A percentile compares a stretch with the other conserved stretches of the same genome.
These are phyloP conservation scores for Yamadazyma sp. DNA, from an alignment of 805 yeast genomes.

Conservation along the genomic window DNA sequence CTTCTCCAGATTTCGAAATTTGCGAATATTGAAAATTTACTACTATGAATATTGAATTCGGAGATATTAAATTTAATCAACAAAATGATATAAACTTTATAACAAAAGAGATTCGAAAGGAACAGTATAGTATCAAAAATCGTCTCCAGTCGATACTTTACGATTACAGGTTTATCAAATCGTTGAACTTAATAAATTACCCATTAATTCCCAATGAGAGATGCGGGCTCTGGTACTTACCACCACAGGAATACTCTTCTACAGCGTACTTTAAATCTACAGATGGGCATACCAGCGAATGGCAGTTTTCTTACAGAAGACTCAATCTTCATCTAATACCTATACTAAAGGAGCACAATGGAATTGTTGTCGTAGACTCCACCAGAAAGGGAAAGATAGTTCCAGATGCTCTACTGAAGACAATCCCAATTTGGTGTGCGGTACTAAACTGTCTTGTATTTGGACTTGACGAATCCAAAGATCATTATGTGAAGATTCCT, in stretches of 20 bases:
- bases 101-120: constrained; percentile 48
- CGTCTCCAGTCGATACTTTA: constrained; percentile 69
- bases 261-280: constrained; percentile 84
- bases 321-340: constrained; percentile 71
- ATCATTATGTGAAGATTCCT: constrained; percentile 12
- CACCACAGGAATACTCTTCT: constrained; percentile 39
- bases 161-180: constrained; percentile 55
- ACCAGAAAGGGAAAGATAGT: constrained; percentile 81
- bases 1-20: too few species aligned
- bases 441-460: constrained; percentile 60
- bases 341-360: constrained; percentile 40
- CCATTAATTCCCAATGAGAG: constrained; percentile 75
- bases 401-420: constrained; percentile 86
- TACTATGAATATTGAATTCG: constrained; percentile 4
- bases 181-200: constrained; percentile 15
- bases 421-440: constrained; percentile 91
- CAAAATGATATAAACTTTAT: constrained; percentile 21
- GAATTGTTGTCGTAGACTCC: constrained; percentile 72
- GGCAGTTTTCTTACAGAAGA: constrained; percentile 76
- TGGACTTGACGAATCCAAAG: constrained; percentile 22
- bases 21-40: constrained; percentile 1
- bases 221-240: constrained; percentile 85
- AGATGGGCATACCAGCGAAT: constrained; percentile 82
- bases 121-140: constrained; percentile 52
- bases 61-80: constrained; percentile 19